Percentiles rank a stretch among this genome's conserved stretches.
Conservation (phyloP, 768 basidiomycete species). For the Russula ochroleuca region DNA sequence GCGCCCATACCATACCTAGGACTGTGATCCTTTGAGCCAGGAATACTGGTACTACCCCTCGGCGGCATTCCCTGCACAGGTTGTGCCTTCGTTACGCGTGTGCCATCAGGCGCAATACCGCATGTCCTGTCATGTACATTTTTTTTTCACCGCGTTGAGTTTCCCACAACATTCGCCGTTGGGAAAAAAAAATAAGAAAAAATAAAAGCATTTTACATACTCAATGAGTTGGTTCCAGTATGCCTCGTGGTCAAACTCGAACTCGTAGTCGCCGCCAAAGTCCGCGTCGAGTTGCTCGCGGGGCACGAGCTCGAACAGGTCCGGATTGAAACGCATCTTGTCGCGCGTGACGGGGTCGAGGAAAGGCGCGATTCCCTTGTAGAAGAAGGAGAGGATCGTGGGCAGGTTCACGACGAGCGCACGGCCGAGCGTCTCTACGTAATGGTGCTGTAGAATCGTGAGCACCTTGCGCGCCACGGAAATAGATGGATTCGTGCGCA, state of each 20-base stretch:
- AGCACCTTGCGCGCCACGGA: constrained; percentile 74
- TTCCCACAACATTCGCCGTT: neutral
- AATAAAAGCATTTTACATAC: constrained; percentile 42
- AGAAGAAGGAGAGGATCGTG: constrained; percentile 66
- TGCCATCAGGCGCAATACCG: constrained; percentile 35
- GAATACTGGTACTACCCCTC: neutral
- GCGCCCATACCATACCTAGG: constrained; percentile 6
- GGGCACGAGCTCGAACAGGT: constrained; percentile 71
- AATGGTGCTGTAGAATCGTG: constrained; percentile 80
- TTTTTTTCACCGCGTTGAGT: neutral
- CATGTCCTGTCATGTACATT: constrained; percentile 28
- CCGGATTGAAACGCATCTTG: constrained; percentile 92
- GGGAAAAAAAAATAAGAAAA: no score
- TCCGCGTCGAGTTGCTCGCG: constrained; percentile 72
- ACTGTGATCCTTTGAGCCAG: constrained; percentile 5
- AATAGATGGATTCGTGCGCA: constrained; percentile 80
- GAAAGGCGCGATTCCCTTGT: constrained; percentile 81
- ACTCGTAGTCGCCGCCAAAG: constrained; percentile 74
- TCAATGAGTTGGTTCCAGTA: constrained; percentile 79
- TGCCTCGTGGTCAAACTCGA: constrained; percentile 62
- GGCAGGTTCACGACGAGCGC: constrained; percentile 83
- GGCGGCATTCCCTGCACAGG: neutral
- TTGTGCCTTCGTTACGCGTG: constrained; percentile 23
- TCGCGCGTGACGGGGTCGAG: constrained; percentile 84
- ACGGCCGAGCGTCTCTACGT: constrained; percentile 82